These are phyloP conservation scores for Boletellus emodensis DNA, from an alignment of 768 basidiomycete species.

Conservation along the genomic window DNA sequence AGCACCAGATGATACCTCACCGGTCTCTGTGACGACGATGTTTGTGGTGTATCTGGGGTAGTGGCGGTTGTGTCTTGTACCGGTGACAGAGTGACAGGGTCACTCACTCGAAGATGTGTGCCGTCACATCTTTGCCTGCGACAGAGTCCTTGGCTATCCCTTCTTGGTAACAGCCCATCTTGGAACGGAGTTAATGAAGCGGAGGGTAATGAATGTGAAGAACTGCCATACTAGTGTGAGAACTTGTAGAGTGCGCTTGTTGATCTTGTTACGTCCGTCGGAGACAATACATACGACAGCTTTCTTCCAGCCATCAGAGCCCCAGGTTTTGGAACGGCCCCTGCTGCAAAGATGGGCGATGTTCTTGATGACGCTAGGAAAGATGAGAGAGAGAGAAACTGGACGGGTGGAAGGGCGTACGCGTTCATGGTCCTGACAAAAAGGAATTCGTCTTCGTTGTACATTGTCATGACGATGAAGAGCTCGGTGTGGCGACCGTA, in stretches of 20 bases:
- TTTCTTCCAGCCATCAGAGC: constrained; percentile 87
- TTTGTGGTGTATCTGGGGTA: constrained; percentile 65
- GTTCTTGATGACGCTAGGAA: constrained; percentile 76
- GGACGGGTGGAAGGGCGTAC: constrained; percentile 37
- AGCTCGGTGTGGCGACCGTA: constrained; percentile 82
- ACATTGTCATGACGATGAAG: constrained; percentile 97
- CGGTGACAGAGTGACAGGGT: not conserved
- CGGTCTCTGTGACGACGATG: constrained; percentile 72
- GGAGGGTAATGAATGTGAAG: not conserved
- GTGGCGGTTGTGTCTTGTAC: not conserved
- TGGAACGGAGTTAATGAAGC: constrained; percentile 1
- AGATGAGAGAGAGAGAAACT: constrained; percentile 7
- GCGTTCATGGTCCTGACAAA: constrained; percentile 83
- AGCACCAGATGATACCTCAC: constrained; percentile 71
- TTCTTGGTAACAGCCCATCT: constrained; percentile 89
- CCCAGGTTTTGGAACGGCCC: constrained; percentile 73
- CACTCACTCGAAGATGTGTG: constrained; percentile 86
- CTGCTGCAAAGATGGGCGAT: constrained; percentile 73
- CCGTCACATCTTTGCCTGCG: constrained; percentile 85
- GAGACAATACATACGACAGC: constrained; percentile 86
- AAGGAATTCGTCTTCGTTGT: constrained; percentile 84
- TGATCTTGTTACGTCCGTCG: constrained; percentile 81
- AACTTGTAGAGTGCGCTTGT: constrained; percentile 88
- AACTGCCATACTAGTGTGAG: constrained; percentile 59
- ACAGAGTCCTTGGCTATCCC: constrained; percentile 88